phyloP scores from a whole-genome alignment of 805 yeast genomes.

The Sugiyamaella lignohabitans region DNA sequence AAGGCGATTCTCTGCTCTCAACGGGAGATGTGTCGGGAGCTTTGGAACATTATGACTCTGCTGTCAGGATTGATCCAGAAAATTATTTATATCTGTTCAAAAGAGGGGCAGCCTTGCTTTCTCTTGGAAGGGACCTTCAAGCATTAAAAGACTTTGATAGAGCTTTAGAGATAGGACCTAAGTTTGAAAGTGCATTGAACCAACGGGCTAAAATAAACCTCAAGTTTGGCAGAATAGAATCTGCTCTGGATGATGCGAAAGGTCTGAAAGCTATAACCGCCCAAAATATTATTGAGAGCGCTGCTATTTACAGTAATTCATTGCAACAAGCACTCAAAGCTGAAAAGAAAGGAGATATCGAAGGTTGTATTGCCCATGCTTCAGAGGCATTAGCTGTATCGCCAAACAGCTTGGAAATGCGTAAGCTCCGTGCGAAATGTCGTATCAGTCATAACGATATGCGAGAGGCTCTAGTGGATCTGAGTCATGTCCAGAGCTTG shows the following conservation, averaged over 20 bases:
- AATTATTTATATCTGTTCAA: slow-evolving; percentile 30
- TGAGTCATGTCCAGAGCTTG: slow-evolving; percentile 25
- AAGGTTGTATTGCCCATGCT: slow-evolving; percentile 23
- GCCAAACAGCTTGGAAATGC: slow-evolving; percentile 23
- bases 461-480: slow-evolving; percentile 32
- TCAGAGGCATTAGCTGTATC: slow-evolving; percentile 26
- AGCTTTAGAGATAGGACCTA: slow-evolving; percentile 31
- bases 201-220: slow-evolving; percentile 31
- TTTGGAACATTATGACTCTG: slow-evolving; percentile 23
- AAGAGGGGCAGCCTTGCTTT: slow-evolving; percentile 33
- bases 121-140: slow-evolving; percentile 29
- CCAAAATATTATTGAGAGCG: slow-evolving; percentile 16
- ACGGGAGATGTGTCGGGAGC: slow-evolving; percentile 16
- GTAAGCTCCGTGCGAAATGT: slow-evolving; percentile 31
- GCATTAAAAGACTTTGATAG: slow-evolving; percentile 33
- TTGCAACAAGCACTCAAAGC: slow-evolving; percentile 13
- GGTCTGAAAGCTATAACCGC: slow-evolving; percentile 11
- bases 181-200: slow-evolving; percentile 31
- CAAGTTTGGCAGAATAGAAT: slow-evolving; percentile 27
- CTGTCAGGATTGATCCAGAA: slow-evolving; percentile 24
- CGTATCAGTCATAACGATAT: slow-evolving; percentile 26
- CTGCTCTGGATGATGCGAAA: slow-evolving; percentile 20
- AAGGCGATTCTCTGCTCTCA: slow-evolving; percentile 13
- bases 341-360: slow-evolving; percentile 14
- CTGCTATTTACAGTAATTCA: slow-evolving; percentile 4